phyloP scores from a whole-genome alignment of 78 protist species.

The Protostelium mycophagum region DNA sequence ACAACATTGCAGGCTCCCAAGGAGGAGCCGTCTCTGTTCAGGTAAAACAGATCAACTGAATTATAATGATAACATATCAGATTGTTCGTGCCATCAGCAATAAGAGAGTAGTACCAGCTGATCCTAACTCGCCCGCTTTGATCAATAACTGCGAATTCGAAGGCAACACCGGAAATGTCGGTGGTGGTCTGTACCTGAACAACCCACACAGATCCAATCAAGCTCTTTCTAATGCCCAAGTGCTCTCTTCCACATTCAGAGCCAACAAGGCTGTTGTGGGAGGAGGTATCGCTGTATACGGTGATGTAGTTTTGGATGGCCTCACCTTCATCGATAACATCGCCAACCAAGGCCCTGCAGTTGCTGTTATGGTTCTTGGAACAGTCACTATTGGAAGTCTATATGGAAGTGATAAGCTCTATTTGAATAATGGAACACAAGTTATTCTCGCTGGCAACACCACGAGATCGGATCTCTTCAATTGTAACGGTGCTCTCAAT shows the following conservation, averaged over 20 bases:
- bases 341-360: neutral
- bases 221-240: neutral
- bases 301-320: neutral
- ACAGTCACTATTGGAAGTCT: neutral
- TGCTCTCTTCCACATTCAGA: neutral
- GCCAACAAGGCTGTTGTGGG: neutral
- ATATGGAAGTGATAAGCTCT: neutral
- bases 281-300: neutral
- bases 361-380: neutral
- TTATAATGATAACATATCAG: too few species aligned
- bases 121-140: neutral
- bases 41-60: too few species aligned
- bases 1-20: neutral
- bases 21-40: neutral
- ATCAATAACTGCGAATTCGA: neutral
- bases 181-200: neutral
- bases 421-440: neutral
- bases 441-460: neutral
- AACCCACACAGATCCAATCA: neutral
- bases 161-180: neutral
- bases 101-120: neutral
- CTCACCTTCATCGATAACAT: neutral
- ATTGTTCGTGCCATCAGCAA: neutral
- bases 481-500: too few species aligned
- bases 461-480: too few species aligned